Base-by-base conservation (phyloP, 1,284 basidiomycete genomes). In the Psilocybe mexicana region DNA sequence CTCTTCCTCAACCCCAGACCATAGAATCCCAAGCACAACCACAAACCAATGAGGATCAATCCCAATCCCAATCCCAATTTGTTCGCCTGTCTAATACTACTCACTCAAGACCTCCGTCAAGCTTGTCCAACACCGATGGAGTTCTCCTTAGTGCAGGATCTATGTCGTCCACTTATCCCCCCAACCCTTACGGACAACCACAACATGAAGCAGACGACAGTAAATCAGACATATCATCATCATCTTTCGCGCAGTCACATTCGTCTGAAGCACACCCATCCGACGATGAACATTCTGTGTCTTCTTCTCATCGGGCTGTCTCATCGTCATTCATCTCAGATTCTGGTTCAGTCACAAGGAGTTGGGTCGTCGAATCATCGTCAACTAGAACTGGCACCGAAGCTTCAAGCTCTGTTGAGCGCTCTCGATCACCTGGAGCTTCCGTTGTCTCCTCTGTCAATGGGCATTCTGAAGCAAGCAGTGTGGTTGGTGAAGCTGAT, bases 51-150 rank as follows among this genome's bases (percentile, higher is more conserved):
- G 11, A 44, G 4, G 23, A 44, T 14, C 10, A 14, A 24, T 4
- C 6, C 1, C 43, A 44, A 25, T 24, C 43, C 10, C 43, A 23
- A 14, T 26, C 43, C 10, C 43, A 23, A 14, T 26, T 24, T 26
- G 43, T 26, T 2, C 38, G 38, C 4, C 4, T 40, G 0, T 40
- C 38, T n/a, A 40, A 40, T 12, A 40, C 6, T 12, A 40, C 6
- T 12, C 6, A 40, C 14, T 40, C 38, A n/a, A 40, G 38, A 12
- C 38, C 38, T 6, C 69, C 76, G 8, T 83, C 81, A 33, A 80
- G 76, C 63, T 69, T 79, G 2, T 80, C 80, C 55, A 58, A 79
- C 25, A 62, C 76, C 43, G 53, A 46, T 10, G 44, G 44, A 7
- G 44, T 46, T 10, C 44, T 46, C n/a, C 24, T 46, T 24, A 28